Base-by-base conservation (phyloP, 306 rosid species). In the Castanea mollissima region DNA sequence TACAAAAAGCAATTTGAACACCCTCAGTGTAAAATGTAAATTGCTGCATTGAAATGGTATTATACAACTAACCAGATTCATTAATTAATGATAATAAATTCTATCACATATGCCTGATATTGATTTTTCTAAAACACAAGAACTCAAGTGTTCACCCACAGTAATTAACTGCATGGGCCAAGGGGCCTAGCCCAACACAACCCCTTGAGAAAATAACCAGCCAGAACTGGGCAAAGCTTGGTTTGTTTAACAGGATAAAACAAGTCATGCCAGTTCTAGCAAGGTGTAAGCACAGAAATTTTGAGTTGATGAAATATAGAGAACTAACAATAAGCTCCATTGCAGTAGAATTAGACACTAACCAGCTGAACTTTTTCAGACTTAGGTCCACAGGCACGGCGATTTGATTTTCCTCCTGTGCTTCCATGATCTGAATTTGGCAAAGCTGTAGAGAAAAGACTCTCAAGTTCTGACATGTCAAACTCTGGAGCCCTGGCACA, bases 401-500 rank as follows among this genome's bases (percentile, higher is more conserved):
- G 91, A 67, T 82, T 86, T 60, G 85, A 80, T 81, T 85, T 89
- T 70, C 91, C 89, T 74, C 88, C 92, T 54, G 81, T 57, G 58
- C 81, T 77, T 71, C 83, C 90, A 58, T 34, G 52, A 57, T 80
- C 86, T 51, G 93, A 68, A 87, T 76, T 89, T 86, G 99, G 96
- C 56, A 88, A 69, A 77, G 80, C 80, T 19, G 96, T 88, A 71
- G 98, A 91, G 86, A 96, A 96, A 85, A 91, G 96, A 80, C 82
- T 90, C 88, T 96, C 98, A 69, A 96, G 96, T 85, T 96, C 99
- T 78, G 93, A 84, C 96, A 91, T 93, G 87, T 96, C 99, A 85
- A 96, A 90, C 86, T 96, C 99, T 34, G 99, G 98, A 83, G 97
- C 91, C 92, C 99, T 96, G 79, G 78, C 76, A 88, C 81, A 76